phyloP scores from a whole-genome alignment of 2,329 filamentous ascomycete species.

The Neofusicoccum sp. region DNA sequence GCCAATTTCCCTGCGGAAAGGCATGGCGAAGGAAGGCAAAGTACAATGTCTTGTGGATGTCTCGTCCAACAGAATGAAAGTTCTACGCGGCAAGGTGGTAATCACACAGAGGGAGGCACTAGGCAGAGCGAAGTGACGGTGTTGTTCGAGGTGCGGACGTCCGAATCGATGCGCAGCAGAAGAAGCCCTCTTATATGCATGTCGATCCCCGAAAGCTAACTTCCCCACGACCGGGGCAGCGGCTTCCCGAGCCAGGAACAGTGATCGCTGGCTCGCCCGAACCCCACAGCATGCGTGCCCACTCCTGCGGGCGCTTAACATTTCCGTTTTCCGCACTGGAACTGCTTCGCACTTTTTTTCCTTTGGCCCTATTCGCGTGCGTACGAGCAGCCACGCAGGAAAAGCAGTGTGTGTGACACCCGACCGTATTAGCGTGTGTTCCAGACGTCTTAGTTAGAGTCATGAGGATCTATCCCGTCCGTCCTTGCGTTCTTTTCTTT shows the following conservation, averaged over 20 bases:
- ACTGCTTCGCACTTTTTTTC: neutral
- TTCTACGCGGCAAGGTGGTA: too few relatives aligned
- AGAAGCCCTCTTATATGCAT: neutral
- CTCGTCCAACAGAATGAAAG: too few relatives aligned
- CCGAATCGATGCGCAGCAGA: too few relatives aligned
- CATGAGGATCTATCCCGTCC: too few relatives aligned
- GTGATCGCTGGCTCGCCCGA: neutral
- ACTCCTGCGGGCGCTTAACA: conserved; percentile 2
- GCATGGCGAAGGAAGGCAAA: neutral
- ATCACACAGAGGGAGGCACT: too few relatives aligned
- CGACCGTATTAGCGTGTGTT: neutral
- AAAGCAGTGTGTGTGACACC: neutral
- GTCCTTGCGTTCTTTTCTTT: neutral
- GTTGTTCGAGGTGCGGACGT: too few relatives aligned
- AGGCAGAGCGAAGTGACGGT: too few relatives aligned
- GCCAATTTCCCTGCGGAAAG: conserved; percentile 2
- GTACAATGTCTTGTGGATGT: neutral
- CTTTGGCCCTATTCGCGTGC: neutral
- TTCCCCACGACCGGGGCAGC: neutral
- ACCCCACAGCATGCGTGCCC: neutral
- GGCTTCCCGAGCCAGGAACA: conserved; percentile 2
- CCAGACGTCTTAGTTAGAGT: neutral
- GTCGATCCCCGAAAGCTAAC: neutral
- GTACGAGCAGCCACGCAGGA: neutral
- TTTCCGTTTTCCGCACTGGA: neutral